Base-by-base conservation (phyloP, 2,329 filamentous ascomycete genomes). In the Talaromyces sp. region DNA sequence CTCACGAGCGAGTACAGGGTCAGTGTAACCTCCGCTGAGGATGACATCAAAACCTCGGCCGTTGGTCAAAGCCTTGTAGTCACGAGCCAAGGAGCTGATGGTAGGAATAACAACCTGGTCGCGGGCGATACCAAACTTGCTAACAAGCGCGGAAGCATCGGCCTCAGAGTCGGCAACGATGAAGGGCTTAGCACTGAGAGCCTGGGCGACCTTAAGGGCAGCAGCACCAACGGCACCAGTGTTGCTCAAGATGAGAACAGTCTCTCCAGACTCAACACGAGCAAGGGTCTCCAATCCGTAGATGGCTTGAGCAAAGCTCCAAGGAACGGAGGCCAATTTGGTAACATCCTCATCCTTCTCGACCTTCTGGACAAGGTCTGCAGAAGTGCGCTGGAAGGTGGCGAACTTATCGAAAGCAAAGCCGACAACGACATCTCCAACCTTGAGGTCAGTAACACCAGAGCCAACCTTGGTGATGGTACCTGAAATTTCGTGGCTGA, bases 11-110 rank as follows among this genome's bases (percentile, higher is more conserved):
- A 65, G 49, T 5, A 37, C 50, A 1, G 50, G 50, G 5, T 69
- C 68, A 7, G 69, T 70, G 7, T 64, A 50, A 2, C 71, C 65
- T 2, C 66, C 69, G 62, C 72, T 73, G 14, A 73, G 60, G 2
- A 77, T 69, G 1, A 76, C 49, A 66, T 79, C 77, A 13, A 78
- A 74, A 6, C 77, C 77, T 3, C 62, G 43, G 5, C 73, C 73
- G 11, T 69, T 65, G 0, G 76, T 79, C 2, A 54, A 41, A 14
- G 27, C 49, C 16, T 61, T 33, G 19, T 68, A 57, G 22, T 31
- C 27, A 9, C 35, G 4, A 19, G 62, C 27, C 45, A 68, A 69
- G 14, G 47, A 45, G 8, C 45, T 35, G 31, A 63, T 43, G 8
- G 59, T 59, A 13, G 66, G 63, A 19, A 22, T 39, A 62, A 69